These are phyloP conservation scores for Polygonum aviculare DNA, from an alignment of 148 eudicot species.

Conservation along the genomic window DNA sequence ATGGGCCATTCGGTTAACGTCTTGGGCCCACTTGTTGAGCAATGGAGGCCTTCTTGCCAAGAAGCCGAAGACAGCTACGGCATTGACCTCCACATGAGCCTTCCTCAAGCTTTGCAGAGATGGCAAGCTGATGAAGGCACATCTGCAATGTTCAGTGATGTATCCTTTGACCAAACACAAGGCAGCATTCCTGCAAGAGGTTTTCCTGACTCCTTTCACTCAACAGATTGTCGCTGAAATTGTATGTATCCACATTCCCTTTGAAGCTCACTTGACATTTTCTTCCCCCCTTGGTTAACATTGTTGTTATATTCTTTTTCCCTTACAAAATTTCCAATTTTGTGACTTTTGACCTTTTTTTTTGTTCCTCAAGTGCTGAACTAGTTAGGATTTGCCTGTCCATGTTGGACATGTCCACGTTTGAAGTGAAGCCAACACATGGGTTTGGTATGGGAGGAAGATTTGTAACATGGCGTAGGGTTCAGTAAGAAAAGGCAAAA, in stretches of 20 bases:
- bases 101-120: slow-evolving; percentile 43
- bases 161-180: slow-evolving; percentile 26
- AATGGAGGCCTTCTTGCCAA: slow-evolving; percentile 36
- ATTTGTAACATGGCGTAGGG: slow-evolving; percentile 7
- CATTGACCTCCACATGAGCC: slow-evolving; percentile 40
- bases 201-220: slow-evolving; percentile 29
- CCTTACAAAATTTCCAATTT: not conserved
- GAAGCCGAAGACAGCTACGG: slow-evolving; percentile 31
- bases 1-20: slow-evolving; percentile 51
- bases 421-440: slow-evolving; percentile 6
- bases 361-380: not conserved
- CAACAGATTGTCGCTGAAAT: slow-evolving; percentile 30
- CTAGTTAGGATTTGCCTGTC: slow-evolving; percentile 1
- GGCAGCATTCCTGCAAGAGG: slow-evolving; percentile 40
- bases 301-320: slow-evolving; percentile 2
- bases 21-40: slow-evolving; percentile 48
- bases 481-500: not conserved
- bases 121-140: slow-evolving; percentile 51
- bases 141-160: slow-evolving; percentile 25
- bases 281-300: not conserved
- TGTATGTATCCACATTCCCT: not conserved
- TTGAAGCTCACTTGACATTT: not conserved
- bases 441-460: slow-evolving; percentile 11
- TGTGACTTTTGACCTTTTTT: not conserved
- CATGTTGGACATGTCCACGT: not conserved